phyloP scores from a whole-genome alignment of 768 basidiomycete genomes.

The Mycena vulgaris region DNA sequence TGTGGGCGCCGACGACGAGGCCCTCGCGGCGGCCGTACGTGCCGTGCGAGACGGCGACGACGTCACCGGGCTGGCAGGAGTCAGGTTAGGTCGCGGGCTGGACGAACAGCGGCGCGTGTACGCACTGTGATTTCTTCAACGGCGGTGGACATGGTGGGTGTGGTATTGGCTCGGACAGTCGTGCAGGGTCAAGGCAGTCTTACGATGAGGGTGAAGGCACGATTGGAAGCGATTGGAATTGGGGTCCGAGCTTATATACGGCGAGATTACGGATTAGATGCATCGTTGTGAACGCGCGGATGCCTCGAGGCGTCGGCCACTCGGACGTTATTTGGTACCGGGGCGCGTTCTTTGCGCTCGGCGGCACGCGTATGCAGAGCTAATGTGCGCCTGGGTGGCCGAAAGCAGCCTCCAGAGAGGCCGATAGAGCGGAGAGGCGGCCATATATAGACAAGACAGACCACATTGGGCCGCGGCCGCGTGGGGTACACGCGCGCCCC shows the following conservation, averaged over 20 bases:
- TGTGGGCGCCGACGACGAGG: slow-evolving; percentile 82
- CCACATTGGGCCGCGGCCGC: too few species aligned
- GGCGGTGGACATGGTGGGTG: slow-evolving; percentile 22
- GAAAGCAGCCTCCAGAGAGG: too few species aligned
- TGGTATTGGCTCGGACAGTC: too few species aligned
- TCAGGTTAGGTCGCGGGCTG: too few species aligned
- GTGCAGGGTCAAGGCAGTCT: neutral
- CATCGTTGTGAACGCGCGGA: slow-evolving; percentile 51
- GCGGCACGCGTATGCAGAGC: too few species aligned
- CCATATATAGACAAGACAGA: too few species aligned
- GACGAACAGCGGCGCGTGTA: neutral
- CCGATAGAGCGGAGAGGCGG: too few species aligned
- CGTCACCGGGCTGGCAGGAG: slow-evolving; percentile 77
- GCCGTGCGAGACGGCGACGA: slow-evolving; percentile 83
- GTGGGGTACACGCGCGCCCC: too few species aligned
- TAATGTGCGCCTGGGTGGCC: too few species aligned
- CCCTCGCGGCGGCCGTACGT: slow-evolving; percentile 79
- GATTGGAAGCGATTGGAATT: slow-evolving; percentile 4
- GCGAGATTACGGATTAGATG: slow-evolving; percentile 36
- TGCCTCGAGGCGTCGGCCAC: slow-evolving; percentile 49
- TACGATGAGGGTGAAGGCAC: slow-evolving; percentile 16
- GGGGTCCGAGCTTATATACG: slow-evolving; percentile 31
- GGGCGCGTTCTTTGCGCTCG: too few species aligned
- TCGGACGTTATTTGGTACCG: too few species aligned
- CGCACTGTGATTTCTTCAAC: slow-evolving; percentile 29